These are phyloP conservation scores for Lathyrus tuberosus DNA, from an alignment of 306 rosid species.

Conservation along the genomic window DNA sequence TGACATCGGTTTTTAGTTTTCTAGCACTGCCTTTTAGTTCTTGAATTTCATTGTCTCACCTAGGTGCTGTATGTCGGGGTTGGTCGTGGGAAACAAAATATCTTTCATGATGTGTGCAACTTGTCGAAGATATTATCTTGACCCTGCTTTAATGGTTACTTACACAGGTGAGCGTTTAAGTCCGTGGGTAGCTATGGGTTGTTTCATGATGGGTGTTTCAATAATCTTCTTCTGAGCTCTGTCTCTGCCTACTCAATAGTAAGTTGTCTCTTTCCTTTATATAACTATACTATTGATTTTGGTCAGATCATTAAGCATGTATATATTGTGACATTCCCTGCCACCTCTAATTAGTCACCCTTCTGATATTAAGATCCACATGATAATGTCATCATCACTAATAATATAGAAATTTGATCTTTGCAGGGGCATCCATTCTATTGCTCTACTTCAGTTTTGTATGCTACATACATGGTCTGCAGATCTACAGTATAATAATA, in stretches of 20 bases:
- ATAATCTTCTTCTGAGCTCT: constrained; percentile 56
- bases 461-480: constrained; percentile 29
- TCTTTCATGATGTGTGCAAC: constrained; percentile 29
- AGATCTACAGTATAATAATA: constrained; percentile 15
- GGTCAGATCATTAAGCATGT: constrained; percentile 15
- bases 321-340: not conserved
- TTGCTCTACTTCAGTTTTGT: constrained; percentile 34
- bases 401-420: constrained; percentile 27
- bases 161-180: constrained; percentile 72
- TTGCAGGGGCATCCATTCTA: constrained; percentile 41
- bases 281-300: constrained; percentile 12
- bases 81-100: not conserved
- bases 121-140: constrained; percentile 21
- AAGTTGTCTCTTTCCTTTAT: constrained; percentile 24
- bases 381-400: not conserved
- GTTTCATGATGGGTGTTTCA: constrained; percentile 67
- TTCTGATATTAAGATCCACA: not conserved
- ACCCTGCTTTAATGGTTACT: constrained; percentile 35
- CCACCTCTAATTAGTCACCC: no score
- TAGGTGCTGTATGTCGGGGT: constrained; percentile 6
- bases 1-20: not conserved
- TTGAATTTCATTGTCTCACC: not conserved
- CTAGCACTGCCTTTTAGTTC: not conserved
- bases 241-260: constrained; percentile 19
- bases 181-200: constrained; percentile 67